A percentile compares a stretch with the other conserved stretches of the same genome.
Evolutionary conservation across 495 filamentous ascomycete genomes (phyloP).

Genomic region (Talaromyces thailandensis): DNA sequence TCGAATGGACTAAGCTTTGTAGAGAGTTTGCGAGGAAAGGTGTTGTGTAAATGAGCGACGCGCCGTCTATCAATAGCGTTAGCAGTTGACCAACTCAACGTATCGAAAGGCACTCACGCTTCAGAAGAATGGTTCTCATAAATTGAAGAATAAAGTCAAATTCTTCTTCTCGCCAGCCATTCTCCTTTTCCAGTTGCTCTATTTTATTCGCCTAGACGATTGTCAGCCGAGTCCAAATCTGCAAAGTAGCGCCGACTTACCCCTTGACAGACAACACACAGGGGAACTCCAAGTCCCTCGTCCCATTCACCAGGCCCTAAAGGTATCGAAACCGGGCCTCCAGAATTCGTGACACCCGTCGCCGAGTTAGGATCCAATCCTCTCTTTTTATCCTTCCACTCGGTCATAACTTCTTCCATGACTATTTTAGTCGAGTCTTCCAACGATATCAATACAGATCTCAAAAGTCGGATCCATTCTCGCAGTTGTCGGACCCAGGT

Average conservation of each 20-base stretch:
- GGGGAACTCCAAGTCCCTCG: constrained; percentile 76
- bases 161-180: constrained; percentile 86
- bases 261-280: constrained; percentile 91
- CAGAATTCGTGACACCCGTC: constrained; percentile 42
- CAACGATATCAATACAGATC: constrained; percentile 63
- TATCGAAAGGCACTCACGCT: constrained; percentile 48
- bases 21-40: constrained; percentile 70
- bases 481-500: constrained; percentile 79
- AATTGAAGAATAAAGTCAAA: constrained; percentile 90
- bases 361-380: constrained; percentile 30
- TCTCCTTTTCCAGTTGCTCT: constrained; percentile 74
- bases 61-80: constrained; percentile 55
- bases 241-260: constrained; percentile 38
- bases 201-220: constrained; percentile 70
- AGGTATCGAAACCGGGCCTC: constrained; percentile 54
- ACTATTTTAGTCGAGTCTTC: constrained; percentile 68
- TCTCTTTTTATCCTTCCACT: constrained; percentile 44
- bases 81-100: background rate
- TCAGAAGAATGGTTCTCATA: constrained; percentile 73
- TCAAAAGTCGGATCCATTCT: constrained; percentile 78
- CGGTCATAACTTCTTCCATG: constrained; percentile 74
- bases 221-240: background rate
- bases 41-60: constrained; percentile 83
- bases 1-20: constrained; percentile 76
- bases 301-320: constrained; percentile 91